Evolutionary conservation across 2,329 filamentous ascomycete species (phyloP), one percentile per base, ranked within the genome.

Genomic region (Neurospora crassa): DNA sequence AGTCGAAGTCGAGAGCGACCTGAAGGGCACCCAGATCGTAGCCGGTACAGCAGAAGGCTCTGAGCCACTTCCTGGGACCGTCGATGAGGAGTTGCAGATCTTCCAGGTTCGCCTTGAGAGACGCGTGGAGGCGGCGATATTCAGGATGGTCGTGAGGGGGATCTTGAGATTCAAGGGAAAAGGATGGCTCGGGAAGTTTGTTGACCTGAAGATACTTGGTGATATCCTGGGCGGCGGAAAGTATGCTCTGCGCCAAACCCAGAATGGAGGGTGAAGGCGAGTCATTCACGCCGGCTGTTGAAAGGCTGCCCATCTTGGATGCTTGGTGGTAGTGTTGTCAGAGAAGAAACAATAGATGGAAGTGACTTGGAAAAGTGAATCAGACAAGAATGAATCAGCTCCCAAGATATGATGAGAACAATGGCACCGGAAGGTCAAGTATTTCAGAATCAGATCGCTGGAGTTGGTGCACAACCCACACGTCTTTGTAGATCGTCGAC

Each of bases 1-100:
- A 77, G 2, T 74, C 41, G 59, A 78, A 78, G 5, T 78, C 74
- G 1, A 78, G 70, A 3, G 75, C 77, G 2, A 78, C 70, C 45
- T 78, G 75, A 20, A 75, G 59, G 20, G 74, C 77, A 24, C 72
- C 76, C 0, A 78, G 53, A 6, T 78, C 76, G 53, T 76, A 74
- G 18, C 71, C 68, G 7, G 68, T 70, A 47, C 68, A 67, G 37
- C 68, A 70, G n/a, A 70, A 70, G n/a, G 34, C 37, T 34, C 68
- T 67, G 34, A 41, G 45, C 68, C 68, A 70, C 37, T 70, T 70
- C 11, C 68, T 37, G 20, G 68, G 68, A 40, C 68, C 68, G 16
- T 70, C 68, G 20, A 70, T 70, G 37, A 70, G 68, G 45, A 45
- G 68, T n/a, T 63, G 47, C 24, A 70, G 47, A 8, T 70, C 68